These are phyloP conservation scores for Pichia gijzeniarum DNA, from an alignment of 805 yeast species.

Conservation along the genomic window DNA sequence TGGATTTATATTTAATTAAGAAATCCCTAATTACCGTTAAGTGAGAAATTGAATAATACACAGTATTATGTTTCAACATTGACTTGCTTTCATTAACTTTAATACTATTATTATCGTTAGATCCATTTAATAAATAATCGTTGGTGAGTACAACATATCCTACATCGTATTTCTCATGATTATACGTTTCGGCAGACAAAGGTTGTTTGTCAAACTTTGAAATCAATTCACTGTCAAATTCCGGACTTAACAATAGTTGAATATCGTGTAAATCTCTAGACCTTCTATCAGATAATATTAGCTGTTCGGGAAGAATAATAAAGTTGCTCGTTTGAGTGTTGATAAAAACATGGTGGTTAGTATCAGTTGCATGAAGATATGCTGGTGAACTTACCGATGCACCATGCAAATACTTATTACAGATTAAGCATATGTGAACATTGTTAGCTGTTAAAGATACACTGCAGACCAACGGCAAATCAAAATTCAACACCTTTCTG, in stretches of 20 bases:
- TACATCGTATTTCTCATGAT: conserved; percentile 41
- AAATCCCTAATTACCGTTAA: conserved; percentile 42
- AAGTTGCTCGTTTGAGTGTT: conserved; percentile 44
- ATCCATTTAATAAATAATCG: conserved; percentile 39
- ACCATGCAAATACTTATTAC: conserved; percentile 73
- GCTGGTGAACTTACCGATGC: conserved; percentile 60
- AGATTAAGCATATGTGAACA: conserved; percentile 64
- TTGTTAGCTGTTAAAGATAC: conserved; percentile 54
- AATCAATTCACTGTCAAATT: conserved; percentile 34
- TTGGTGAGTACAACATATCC: conserved; percentile 62
- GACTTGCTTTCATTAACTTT: background rate
- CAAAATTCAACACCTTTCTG: conserved; percentile 52
- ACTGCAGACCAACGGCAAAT: conserved; percentile 59
- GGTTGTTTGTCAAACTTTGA: conserved; percentile 22
- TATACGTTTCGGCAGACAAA: conserved; percentile 34
- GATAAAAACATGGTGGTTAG: conserved; percentile 57
- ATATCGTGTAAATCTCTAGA: conserved; percentile 44
- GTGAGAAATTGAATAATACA: conserved; percentile 53
- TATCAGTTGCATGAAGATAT: conserved; percentile 56
- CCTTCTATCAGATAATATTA: conserved; percentile 31
- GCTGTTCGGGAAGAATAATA: conserved; percentile 60
- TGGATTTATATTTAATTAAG: conserved; percentile 28
- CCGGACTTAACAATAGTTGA: conserved; percentile 46
- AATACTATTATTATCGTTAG: background rate
- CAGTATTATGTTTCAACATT: conserved; percentile 34